A percentile compares a stretch with the other conserved stretches of the same genome.
These are phyloP conservation scores for Rhizophora apiculata DNA, from an alignment of 345 rosid genomes.

Conservation along the genomic window DNA sequence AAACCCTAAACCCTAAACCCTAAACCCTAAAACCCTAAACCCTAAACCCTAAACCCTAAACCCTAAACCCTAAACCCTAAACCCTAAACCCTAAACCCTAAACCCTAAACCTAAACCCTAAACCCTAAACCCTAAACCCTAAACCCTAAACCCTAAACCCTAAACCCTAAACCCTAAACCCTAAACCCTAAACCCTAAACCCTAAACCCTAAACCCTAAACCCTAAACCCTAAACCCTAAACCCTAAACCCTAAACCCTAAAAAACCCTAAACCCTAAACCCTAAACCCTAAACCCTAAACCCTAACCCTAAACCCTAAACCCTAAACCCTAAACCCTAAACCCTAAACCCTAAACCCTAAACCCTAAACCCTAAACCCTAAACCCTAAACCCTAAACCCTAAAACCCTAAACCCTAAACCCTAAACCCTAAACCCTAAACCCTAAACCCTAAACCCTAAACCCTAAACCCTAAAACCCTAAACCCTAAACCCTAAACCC, in stretches of 20 bases:
- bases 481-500: not conserved
- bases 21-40: too few species aligned
- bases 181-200: too few species aligned
- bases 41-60: too few species aligned
- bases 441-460: not conserved
- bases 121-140: too few species aligned
- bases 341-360: not conserved
- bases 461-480: not conserved
- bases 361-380: conserved; percentile 1
- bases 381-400: not conserved
- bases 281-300: conserved; percentile 1
- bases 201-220: not conserved
- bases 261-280: not conserved
- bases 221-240: not conserved
- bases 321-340: conserved; percentile 4
- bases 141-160: too few species aligned
- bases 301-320: conserved; percentile 1
- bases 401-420: not conserved
- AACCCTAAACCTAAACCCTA: conserved; percentile 2
- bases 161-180: too few species aligned
- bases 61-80: not conserved
- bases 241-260: not conserved
- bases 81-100: not conserved
- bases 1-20: too few species aligned
- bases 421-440: not conserved